Evolutionary conservation across 176 grass and related monocot species (phyloP), one percentile per base, ranked within the genome.

Genomic region (Oryza longistaminata): DNA sequence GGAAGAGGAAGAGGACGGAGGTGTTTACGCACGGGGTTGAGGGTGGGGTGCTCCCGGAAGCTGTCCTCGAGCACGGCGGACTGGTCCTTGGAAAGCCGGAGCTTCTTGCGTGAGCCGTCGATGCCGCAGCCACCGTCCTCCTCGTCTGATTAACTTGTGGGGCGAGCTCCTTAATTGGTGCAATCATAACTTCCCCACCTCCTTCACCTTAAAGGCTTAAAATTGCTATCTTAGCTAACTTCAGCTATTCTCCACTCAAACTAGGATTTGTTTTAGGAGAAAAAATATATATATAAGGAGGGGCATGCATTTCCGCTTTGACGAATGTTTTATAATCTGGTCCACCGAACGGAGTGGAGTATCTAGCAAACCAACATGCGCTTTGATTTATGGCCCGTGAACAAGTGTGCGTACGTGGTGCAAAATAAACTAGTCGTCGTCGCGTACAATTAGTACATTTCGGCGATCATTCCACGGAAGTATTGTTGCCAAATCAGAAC

Each of bases 31-130:
- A 93, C 94, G 46, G 94, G 89, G 82, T 94, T 97, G 21, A 97
- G 94, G 13, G 94, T 94, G 13, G 88, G 92, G 66, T 97, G 94
- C 82, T 97, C 92, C 71, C 92, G 84, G 87, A 97, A 97, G 85
- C 89, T 91, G 45, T 97, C 92, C 84, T 97, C 94, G 9, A 97
- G 91, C 50, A 97, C 87, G 17, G 78, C 92, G 4, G 92, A 90
- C 68, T 97, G 92, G 77, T 97, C 92, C 82, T 94, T 97, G 66
- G 94, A 97, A 69, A 97, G 46, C 16, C 92, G 87, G 73, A 97
- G 88, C 80, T 97, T 97, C 85, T 97, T 97, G 70, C 92, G 80
- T 13, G 92, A 97, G 21, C 94, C 94, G 31, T 92, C 92, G 26
- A 83, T 78, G 6, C 88, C 79, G 79, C 73, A 83, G 35, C 87